Evolutionary conservation across 495 filamentous ascomycete species (phyloP), one percentile per base, ranked within the genome.

Genomic region (Annulohypoxylon moriforme): DNA sequence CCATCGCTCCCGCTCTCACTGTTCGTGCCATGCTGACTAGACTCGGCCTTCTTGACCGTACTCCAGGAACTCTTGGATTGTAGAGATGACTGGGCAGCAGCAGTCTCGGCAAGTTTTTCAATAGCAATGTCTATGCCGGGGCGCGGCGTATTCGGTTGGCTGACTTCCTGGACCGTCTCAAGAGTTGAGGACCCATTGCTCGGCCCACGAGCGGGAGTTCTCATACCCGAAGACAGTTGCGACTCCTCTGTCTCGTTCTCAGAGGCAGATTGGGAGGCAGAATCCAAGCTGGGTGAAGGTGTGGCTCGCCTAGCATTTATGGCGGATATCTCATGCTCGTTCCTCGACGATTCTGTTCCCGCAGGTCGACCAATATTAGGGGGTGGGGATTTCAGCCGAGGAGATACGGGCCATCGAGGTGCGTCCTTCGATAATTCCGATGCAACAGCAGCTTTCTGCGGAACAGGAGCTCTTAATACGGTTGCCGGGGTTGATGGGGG

Each of bases 141-240:
- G 8, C 84, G 87, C 0, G 92, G 92, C 11, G 93, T 93, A 27
- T 89, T 88, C 27, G 94, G 91, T 68, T 93, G 86, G 79, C 93
- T 97, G 52, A 89, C 89, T 82, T 99, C 96, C 77, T 97, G 91
- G 29, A 99, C 96, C 0, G 96, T 99, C 79, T 97, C 96, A 58
- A 99, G 82, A 44, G 88, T 88, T 16, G 92, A 89, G 20, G 86
- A 85, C 67, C 85, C 87, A 58, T 89, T 90, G 74, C 88, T 91
- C 49, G 82, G 82, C 24, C 87, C 89, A 76, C 94, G 89, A 55
- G 84, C 87, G 16, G 89, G 88, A 38, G 89, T 90, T 75, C 84
- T 83, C 80, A 89, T 88, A 53, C 88, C 89, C 16, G 86, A 79
- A 47, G 81, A 78, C 13, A 83, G 68, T 50, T 81, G 69, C 52